phyloP scores from a whole-genome alignment of 345 rosid species.

The Camelina neglecta region DNA sequence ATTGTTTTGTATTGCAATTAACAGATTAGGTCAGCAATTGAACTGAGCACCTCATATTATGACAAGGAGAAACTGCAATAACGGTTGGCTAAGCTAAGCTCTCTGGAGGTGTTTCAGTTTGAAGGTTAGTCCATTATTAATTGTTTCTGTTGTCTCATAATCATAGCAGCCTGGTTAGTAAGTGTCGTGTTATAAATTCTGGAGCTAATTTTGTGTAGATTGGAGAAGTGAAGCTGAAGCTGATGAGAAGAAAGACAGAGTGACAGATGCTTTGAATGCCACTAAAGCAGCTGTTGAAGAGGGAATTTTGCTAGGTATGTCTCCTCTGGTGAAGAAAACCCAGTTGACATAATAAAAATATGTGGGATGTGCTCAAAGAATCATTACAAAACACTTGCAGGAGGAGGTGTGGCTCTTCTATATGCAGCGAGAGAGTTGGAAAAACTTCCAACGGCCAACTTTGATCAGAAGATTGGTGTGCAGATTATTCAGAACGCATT shows the following conservation, averaged over 20 bases:
- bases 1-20: not conserved
- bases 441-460: slow-evolving; percentile 84
- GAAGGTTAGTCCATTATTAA: not conserved
- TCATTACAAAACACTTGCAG: slow-evolving; percentile 42
- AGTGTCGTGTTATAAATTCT: not conserved
- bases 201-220: slow-evolving; percentile 50
- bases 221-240: slow-evolving; percentile 98
- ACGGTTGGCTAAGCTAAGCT: slow-evolving; percentile 74
- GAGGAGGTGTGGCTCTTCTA: slow-evolving; percentile 97
- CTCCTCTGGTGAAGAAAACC: not conserved
- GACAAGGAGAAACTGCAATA: slow-evolving; percentile 96
- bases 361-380: not conserved
- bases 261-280: slow-evolving; percentile 96
- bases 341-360: not conserved
- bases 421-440: slow-evolving; percentile 88
- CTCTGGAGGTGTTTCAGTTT: slow-evolving; percentile 92
- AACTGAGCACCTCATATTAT: slow-evolving; percentile 77
- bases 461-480: slow-evolving; percentile 96
- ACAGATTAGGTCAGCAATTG: slow-evolving; percentile 10
- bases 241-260: slow-evolving; percentile 95
- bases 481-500: slow-evolving; percentile 92
- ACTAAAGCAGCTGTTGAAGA: slow-evolving; percentile 99
- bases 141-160: not conserved
- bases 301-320: slow-evolving; percentile 89
- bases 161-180: not conserved